A percentile compares a stretch with the other conserved stretches of the same genome.
Evolutionary conservation across 176 grass and related monocot genomes (phyloP).

Genomic region (Carex cristatella): DNA sequence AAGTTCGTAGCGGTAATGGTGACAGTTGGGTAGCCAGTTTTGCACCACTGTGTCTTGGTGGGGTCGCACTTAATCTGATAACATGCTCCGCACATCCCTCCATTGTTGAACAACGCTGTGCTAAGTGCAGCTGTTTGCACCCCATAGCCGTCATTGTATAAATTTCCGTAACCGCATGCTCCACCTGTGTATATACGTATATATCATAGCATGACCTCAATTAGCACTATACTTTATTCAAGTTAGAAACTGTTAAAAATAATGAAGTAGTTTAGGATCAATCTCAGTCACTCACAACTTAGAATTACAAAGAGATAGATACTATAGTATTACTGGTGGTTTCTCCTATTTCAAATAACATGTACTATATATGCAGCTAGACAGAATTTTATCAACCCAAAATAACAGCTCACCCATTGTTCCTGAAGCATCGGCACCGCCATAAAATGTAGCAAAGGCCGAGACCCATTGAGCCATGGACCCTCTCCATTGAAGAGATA

Average conservation of each 20-base stretch:
- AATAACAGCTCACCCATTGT: constrained; percentile 23
- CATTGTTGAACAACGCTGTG: constrained; percentile 29
- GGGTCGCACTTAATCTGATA: constrained; percentile 25
- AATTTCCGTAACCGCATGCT: constrained; percentile 35
- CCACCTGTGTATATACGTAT: neutral
- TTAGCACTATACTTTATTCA: neutral
- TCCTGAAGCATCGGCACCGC: constrained; percentile 6
- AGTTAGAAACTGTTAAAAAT: neutral
- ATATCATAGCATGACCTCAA: neutral
- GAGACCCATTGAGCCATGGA: constrained; percentile 20
- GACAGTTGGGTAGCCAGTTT: constrained; percentile 22
- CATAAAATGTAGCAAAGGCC: constrained; percentile 29
- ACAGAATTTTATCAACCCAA: neutral
- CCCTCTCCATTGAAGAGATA: constrained; percentile 3
- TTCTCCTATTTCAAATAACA: too few relatives aligned
- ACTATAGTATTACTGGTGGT: neutral
- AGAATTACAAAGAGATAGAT: neutral
- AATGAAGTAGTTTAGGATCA: too few relatives aligned
- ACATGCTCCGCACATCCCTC: constrained; percentile 26
- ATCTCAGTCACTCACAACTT: too few relatives aligned
- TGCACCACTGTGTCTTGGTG: neutral
- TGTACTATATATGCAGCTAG: neutral
- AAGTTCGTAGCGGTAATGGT: constrained; percentile 60
- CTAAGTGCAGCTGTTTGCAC: constrained; percentile 16
- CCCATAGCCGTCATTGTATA: constrained; percentile 24